Base-by-base conservation (phyloP, 768 basidiomycete genomes). In the Trametes cingulata region DNA sequence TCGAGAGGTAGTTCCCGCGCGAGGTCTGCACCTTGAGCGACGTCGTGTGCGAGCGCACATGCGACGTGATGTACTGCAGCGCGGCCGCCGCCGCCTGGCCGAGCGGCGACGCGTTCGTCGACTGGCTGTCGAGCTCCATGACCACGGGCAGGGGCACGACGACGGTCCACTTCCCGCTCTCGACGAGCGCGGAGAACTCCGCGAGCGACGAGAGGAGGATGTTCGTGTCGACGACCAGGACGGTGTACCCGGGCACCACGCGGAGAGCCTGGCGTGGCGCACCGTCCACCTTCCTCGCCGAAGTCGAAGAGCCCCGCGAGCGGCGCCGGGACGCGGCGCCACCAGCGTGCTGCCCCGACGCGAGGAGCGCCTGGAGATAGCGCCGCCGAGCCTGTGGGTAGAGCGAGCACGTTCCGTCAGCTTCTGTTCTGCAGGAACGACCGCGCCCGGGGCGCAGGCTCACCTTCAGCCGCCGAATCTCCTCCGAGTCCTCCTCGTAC, bases 51-150 rank as follows among this genome's bases (percentile, higher is more conserved):
- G 88, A 80, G 50, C 88, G 90, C 60, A 98, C 74, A 65, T 89
- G 86, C 1, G 84, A 77, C 2, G 87, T 83, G 65, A 98, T 83
- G 68, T 93, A 97, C 0, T 78, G 63, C 60, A 97, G 77, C 0
- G 95, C 92, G 12, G 79, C 77, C 37, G 79, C 77, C 0, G 97
- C 95, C 0, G 91, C 85, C 46, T 85, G 81, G 40, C 88, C 92
- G 22, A 98, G 86, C 43, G 82, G 80, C 0, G 82, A 73, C 0
- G 82, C 74, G 64, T 90, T 88, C 57, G 77, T 73, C 0, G 83
- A 80, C 8, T 98, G 85, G n/a, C 95, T 94, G 65, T 99, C 96
- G 8, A 99, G 86, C 67, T 99, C 97, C 81, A 95, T 98, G 69
- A 98, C 83, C 62, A 97, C 96, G 0, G 95, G 95, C 3, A 98